A percentile compares a stretch with the other conserved stretches of the same genome.
These are phyloP conservation scores for Micractinium conductrix DNA, from an alignment of 139 green algal species.

Conservation along the genomic window DNA sequence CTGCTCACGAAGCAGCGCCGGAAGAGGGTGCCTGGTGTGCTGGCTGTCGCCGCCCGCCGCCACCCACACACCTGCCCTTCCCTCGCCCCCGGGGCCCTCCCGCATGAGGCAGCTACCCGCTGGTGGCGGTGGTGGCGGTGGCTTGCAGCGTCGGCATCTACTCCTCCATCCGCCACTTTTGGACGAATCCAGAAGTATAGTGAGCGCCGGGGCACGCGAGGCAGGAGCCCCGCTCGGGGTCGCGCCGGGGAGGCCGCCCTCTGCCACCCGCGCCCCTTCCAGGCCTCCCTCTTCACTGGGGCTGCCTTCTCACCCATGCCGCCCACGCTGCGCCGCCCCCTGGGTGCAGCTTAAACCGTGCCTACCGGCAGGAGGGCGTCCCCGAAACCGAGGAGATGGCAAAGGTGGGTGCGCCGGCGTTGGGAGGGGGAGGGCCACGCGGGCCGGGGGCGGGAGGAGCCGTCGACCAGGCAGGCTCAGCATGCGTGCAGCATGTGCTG, in stretches of 20 bases:
- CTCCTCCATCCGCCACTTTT: conserved; percentile 11
- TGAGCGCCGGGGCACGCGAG: neutral
- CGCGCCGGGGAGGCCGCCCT: no score
- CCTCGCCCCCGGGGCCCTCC: no score
- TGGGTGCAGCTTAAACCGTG: neutral
- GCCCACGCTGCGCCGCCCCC: neutral
- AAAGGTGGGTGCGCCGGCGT: no score
- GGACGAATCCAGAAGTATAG: conserved; percentile 19
- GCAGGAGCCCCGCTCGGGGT: no score
- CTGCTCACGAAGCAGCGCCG: no score
- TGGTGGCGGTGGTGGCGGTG: neutral
- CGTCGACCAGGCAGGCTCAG: no score
- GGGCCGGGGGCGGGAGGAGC: no score
- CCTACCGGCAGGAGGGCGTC: conserved; percentile 29
- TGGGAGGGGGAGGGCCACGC: no score
- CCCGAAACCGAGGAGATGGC: neutral
- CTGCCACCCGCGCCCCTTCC: neutral
- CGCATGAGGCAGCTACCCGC: conserved; percentile 27
- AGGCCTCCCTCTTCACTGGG: neutral
- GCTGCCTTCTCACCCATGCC: neutral
- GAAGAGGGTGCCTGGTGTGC: no score
- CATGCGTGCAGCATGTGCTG: no score
- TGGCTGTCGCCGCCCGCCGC: no score
- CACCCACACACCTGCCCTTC: no score
- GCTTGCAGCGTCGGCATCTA: neutral